These are phyloP conservation scores for Erythrobasidium yunnanense DNA, from an alignment of 768 basidiomycete species.

Conservation along the genomic window DNA sequence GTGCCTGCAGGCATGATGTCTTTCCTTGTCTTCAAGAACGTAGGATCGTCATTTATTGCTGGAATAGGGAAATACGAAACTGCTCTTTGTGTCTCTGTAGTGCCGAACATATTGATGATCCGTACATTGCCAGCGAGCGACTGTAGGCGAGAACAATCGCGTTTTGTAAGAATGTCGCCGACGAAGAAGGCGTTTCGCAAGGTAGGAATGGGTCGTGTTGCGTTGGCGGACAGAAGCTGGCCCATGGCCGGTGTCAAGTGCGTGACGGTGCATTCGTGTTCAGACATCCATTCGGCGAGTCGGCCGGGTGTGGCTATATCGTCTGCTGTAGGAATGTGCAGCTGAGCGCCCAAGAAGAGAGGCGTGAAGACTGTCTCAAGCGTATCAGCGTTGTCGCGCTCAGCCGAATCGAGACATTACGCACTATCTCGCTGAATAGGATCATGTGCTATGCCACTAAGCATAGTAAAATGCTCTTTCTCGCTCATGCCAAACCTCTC, in stretches of 20 bases:
- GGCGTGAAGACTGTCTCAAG: slow-evolving; percentile 82
- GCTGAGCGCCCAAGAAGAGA: slow-evolving; percentile 86
- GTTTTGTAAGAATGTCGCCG: slow-evolving; percentile 96
- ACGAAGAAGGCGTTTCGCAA: slow-evolving; percentile 92
- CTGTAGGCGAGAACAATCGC: slow-evolving; percentile 89
- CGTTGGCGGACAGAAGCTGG: slow-evolving; percentile 84
- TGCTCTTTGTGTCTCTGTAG: slow-evolving; percentile 96
- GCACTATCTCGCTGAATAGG: slow-evolving; percentile 96
- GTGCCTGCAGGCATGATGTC: slow-evolving; percentile 95
- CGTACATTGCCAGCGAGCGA: slow-evolving; percentile 79
- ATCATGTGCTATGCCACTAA: slow-evolving; percentile 97
- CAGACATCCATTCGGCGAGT: slow-evolving; percentile 97
- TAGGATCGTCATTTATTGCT: slow-evolving; percentile 65
- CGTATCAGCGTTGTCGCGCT: not conserved
- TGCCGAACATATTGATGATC: slow-evolving; percentile 99
- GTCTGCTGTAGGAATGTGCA: slow-evolving; percentile 90
- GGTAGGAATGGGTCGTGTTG: slow-evolving; percentile 67
- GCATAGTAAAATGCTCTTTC: slow-evolving; percentile 85
- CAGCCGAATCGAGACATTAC: no score
- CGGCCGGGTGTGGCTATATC: slow-evolving; percentile 95
- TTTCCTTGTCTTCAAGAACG: slow-evolving; percentile 86
- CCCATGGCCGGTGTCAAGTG: slow-evolving; percentile 99
- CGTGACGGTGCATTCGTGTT: slow-evolving; percentile 79
- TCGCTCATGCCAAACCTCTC: slow-evolving; percentile 64
- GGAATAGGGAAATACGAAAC: slow-evolving; percentile 95